Evolutionary conservation across 2,329 filamentous ascomycete genomes (phyloP), one percentile per base, ranked within the genome.

Genomic region (Exophiala phaeomuriformis): DNA sequence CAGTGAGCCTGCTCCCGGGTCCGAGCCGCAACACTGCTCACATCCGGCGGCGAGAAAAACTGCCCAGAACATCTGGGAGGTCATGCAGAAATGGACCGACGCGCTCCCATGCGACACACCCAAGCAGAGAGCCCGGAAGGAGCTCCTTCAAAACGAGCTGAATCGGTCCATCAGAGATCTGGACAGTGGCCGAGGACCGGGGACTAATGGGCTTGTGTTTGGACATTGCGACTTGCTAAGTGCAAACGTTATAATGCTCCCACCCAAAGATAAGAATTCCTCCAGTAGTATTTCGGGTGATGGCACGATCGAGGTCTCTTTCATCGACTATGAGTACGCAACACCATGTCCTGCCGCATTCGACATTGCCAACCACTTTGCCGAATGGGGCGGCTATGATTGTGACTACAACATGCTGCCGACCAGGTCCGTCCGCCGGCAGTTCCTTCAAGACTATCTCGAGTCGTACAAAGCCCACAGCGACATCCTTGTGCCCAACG

Each of bases 281-380:
- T 63, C 64, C 37, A 60, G 69, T 31, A 63, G 64, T 61, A 67
- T 65, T 42, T 62, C 70, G 31, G 64, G 19, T 19, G 19, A 68
- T 9, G 65, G 71, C 31, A 68, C 69, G 33, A 67, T 75, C 28
- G 77, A 72, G 2, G 85, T 91, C 51, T 81, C 81, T 66, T 97
- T 98, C 72, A 98, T 98, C 69, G 93, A 98, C 72, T 98, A 97
- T 75, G 93, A 98, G 71, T 98, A 98, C 71, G 90, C 90, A 9
- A 93, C 89, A 3, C 90, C 93, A 2, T 91, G 90, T 0, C 91
- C 91, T 1, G 90, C 90, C 3, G 90, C 91, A 1, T 98, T 98
- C 71, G 93, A 98, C 69, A 84, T 98, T 63, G 86, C 91, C 47
- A 98, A 98, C 73, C 93, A 98, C 75, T 95, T 98, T 68, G 90